phyloP scores from a whole-genome alignment of 1,139 yeast genomes.

The Taphrina sp. region DNA sequence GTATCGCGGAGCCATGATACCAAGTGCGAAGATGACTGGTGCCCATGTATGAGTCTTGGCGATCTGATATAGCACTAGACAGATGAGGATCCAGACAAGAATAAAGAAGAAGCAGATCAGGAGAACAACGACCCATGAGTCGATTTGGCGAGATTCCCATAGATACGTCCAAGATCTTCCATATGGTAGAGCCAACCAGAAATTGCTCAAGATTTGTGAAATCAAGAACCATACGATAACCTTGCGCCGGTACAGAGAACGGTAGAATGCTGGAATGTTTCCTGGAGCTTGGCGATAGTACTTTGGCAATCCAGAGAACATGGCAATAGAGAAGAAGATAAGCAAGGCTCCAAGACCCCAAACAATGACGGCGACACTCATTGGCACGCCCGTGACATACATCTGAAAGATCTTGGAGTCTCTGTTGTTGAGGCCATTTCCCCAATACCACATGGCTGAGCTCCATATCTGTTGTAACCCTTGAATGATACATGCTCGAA shows the following conservation, averaged over 20 bases:
- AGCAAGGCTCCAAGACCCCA: constrained; percentile 23
- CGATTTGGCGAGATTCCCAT: constrained; percentile 20
- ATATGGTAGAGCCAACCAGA: constrained; percentile 32
- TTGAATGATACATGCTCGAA: constrained; percentile 34
- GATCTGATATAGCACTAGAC: constrained; percentile 13
- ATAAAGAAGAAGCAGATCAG: constrained; percentile 23
- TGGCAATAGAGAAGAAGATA: constrained; percentile 10
- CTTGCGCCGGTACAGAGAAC: constrained; percentile 26
- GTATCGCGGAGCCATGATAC: constrained; percentile 33
- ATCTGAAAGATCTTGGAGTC: constrained; percentile 5
- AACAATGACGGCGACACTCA: constrained; percentile 13
- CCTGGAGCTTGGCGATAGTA: constrained; percentile 33
- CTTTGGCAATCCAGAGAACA: constrained; percentile 32
- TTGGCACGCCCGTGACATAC: constrained; percentile 19
- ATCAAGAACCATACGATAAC: constrained; percentile 34
- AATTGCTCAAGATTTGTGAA: constrained; percentile 26
- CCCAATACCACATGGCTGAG: constrained; percentile 34
- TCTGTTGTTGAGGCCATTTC: constrained; percentile 13
- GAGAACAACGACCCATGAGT: constrained; percentile 22
- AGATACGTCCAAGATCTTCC: constrained; percentile 32
- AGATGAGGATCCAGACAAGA: constrained; percentile 24
- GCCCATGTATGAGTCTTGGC: constrained; percentile 33
- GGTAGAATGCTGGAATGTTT: constrained; percentile 31
- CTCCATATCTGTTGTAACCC: constrained; percentile 34
- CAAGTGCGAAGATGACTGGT: constrained; percentile 32